These are phyloP conservation scores for Teratosphaeria viscida DNA, from an alignment of 2,329 filamentous ascomycete species.

Conservation along the genomic window DNA sequence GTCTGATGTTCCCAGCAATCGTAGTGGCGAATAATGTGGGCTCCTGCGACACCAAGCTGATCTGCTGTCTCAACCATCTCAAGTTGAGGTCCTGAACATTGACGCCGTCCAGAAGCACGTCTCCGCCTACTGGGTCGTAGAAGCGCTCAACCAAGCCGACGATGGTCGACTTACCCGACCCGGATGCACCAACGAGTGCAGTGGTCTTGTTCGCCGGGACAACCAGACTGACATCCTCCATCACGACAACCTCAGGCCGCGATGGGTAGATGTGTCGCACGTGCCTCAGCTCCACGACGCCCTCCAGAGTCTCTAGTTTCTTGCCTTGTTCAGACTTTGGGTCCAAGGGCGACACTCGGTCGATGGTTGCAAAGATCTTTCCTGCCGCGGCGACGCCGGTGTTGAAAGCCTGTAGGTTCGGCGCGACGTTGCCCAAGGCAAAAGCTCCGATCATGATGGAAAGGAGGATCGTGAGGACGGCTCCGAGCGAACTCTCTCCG, in stretches of 20 bases:
- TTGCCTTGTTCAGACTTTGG: constrained; percentile 60
- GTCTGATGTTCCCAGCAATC: constrained; percentile 81
- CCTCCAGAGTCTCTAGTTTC: constrained; percentile 61
- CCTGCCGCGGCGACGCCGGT: constrained; percentile 71
- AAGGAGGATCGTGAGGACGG: constrained; percentile 77
- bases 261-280: constrained; percentile 94
- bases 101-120: constrained; percentile 69
- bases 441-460: constrained; percentile 89
- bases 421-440: constrained; percentile 75
- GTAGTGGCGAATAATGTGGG: constrained; percentile 82
- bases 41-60: constrained; percentile 87
- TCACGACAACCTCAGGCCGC: constrained; percentile 77
- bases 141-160: constrained; percentile 89
- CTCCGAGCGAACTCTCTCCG: constrained; percentile 54
- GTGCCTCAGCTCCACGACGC: constrained; percentile 68
- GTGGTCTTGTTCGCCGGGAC: constrained; percentile 88
- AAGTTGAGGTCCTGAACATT: constrained; percentile 76
- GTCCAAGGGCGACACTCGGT: constrained; percentile 75
- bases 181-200: constrained; percentile 85
- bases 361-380: constrained; percentile 92
- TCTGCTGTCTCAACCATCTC: constrained; percentile 82
- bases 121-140: constrained; percentile 76
- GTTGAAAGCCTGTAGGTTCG: constrained; percentile 78
- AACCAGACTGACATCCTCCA: constrained; percentile 68
- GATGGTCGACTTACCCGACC: constrained; percentile 89